These are phyloP conservation scores for Colletotrichum siamense DNA, from an alignment of 2,329 filamentous ascomycete species.

Conservation along the genomic window DNA sequence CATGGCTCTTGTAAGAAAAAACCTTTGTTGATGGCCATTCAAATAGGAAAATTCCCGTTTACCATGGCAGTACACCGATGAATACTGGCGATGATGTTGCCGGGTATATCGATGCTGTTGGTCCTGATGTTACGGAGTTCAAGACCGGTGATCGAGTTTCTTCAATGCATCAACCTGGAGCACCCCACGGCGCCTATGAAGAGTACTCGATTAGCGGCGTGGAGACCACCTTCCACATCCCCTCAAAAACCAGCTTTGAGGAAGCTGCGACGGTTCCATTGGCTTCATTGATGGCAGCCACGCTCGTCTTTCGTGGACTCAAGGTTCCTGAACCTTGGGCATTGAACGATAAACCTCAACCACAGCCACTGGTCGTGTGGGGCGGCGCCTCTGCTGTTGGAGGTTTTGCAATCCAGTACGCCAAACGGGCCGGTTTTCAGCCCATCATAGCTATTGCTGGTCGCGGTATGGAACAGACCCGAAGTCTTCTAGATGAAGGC, in stretches of 20 bases:
- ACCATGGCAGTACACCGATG: neutral
- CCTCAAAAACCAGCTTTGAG: conserved; percentile 29
- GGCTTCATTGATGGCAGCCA: conserved; percentile 42
- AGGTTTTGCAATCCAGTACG: conserved; percentile 64
- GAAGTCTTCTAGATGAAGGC: conserved; percentile 15
- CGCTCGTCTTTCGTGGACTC: conserved; percentile 54
- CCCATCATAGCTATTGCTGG: conserved; percentile 65
- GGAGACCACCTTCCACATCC: conserved; percentile 42
- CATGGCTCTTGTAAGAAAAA: neutral
- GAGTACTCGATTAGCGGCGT: conserved; percentile 45
- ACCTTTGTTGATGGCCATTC: neutral
- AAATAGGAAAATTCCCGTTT: neutral
- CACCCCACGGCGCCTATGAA: conserved; percentile 50
- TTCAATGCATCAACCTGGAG: conserved; percentile 54
- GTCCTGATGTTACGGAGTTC: conserved; percentile 21
- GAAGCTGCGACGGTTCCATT: conserved; percentile 44
- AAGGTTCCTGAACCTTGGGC: conserved; percentile 55
- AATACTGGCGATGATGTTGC: conserved; percentile 28
- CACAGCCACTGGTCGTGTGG: conserved; percentile 46
- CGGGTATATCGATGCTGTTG: conserved; percentile 23
- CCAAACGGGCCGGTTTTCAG: conserved; percentile 54
- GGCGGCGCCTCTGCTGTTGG: conserved; percentile 59
- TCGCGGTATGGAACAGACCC: conserved; percentile 10
- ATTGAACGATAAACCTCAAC: conserved; percentile 29
- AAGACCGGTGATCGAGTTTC: conserved; percentile 47